Evolutionary conservation across 2,329 filamentous ascomycete species (phyloP), one percentile per base, ranked within the genome.

Genomic region (Ophiostoma populinum): DNA sequence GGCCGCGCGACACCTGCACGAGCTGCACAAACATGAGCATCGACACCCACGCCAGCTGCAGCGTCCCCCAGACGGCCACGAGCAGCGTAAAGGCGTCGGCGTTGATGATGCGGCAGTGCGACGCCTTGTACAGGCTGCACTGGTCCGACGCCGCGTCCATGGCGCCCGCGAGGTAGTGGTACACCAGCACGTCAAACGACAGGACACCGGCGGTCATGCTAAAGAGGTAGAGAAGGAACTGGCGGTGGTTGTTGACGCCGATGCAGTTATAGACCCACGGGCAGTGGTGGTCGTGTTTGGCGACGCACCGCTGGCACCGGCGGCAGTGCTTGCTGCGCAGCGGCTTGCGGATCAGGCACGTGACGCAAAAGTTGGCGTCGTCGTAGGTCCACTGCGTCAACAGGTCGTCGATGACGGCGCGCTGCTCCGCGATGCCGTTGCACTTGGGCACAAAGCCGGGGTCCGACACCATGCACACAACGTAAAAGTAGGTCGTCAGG

Each of bases 191-290:
- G 44, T 92, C 70, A 45, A 85, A 76, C 2, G 71, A 48, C 3
- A 80, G 44, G 24, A 95, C 78, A 20, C 83, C 83, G 12, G 80
- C 43, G 36, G 83, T 80, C 42, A 98, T 59, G 47, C 59, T 75
- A 27, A 92, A 59, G 13, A 98, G 68, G 52, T 95, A 98, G 33
- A 94, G 61, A 49, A 94, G 80, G 55, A 98, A 98, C 47, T 94
- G 86, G 11, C 90, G 76, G 50, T 95, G 80, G 53, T 95, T 98
- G 59, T 95, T 95, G 43, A 90, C 71, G 28, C 82, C 90, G 27
- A 98, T 72, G 49, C 90, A 98, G 55, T 94, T 95, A 57, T 92
- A 80, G 17, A 95, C 81, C 90, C 90, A 98, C 0, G 90, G 90
- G 50, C 90, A 98, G 52, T 98, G 90, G 50, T 98, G 90, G 51